Conservation (phyloP, 2,329 filamentous ascomycete species). For the Alternaria longipes region DNA sequence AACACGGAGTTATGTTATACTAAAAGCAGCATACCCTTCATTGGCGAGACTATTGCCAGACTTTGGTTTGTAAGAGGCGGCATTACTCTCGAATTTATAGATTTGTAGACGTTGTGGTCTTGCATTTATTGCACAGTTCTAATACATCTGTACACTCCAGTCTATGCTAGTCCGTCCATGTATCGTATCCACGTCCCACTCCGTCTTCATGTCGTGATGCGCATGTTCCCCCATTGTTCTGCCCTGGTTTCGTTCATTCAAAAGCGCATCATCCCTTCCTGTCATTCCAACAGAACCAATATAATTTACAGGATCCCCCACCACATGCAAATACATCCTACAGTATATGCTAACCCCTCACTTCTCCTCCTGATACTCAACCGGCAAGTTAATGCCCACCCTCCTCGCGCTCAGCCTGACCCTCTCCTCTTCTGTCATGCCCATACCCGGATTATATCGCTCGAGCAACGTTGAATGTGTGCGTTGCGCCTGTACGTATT, state of each 20-base stretch:
- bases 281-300: neutral
- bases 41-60: conserved; percentile 5
- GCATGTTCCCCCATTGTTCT: neutral
- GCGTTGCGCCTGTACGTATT: conserved; percentile 86
- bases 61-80: neutral
- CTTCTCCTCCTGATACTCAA: conserved; percentile 59
- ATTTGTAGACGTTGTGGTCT: conserved; percentile 5
- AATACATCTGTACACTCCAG: neutral
- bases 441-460: conserved; percentile 92
- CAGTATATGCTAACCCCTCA: conserved; percentile 8
- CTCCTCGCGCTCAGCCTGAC: conserved; percentile 83
- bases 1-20: conserved; percentile 21
- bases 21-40: conserved; percentile 37
- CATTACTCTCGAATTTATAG: conserved; percentile 3
- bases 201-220: neutral
- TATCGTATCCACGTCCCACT: neutral
- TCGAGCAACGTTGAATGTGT: conserved; percentile 83
- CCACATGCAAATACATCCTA: neutral
- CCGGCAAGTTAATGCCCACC: conserved; percentile 89
- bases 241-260: neutral
- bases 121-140: neutral
- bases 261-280: neutral
- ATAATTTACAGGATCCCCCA: neutral
- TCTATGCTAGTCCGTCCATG: neutral
- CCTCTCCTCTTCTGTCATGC: conserved; percentile 84